Evolutionary conservation across 2,329 filamentous ascomycete species (phyloP), one percentile per base, ranked within the genome.

Genomic region (Tolypocladium inflatum): DNA sequence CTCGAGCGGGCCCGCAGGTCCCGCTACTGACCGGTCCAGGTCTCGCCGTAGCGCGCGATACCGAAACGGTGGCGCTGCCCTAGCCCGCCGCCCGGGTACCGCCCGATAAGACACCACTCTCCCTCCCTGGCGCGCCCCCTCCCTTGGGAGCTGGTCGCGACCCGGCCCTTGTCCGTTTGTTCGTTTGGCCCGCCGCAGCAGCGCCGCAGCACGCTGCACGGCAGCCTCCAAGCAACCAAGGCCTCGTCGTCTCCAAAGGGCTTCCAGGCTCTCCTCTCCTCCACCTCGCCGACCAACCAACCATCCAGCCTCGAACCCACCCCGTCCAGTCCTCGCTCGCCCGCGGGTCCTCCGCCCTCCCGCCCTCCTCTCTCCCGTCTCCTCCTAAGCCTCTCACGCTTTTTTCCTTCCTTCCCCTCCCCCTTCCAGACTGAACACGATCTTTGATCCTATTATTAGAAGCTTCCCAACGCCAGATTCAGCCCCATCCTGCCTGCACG

Each of bases 371-470:
- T 42, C 56, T 21, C 50, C 53, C 51, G 35, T 56, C 42, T 48
- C 57, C 45, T 58, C 50, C 56, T 56, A 45, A 30, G 45, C 57
- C 58, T 58, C 60, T 60, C 59, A 57, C 58, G 58, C 63, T 63
- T 61, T 62, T 61, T 64, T 60, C 59, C 59, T 62, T 59, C 58
- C 63, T 58, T 62, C 58, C 58, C 56, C 33, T 35, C 62, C 61
- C 62, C 61, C 60, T 64, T 62, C 63, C 58, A 59, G 57, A 63
- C 68, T 73, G 71, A 75, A 74, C 75, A 76, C 72, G 71, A 76
- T 74, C 71, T 21, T 67, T 66, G 63, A 50, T 58, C 75, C 77
- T 79, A 79, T 78, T 76, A 77, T 78, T 79, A 78, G 77, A 73
- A 79, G 67, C 75, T 74, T 74, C 71, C 73, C 71, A 74, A 66